phyloP scores from a whole-genome alignment of 306 rosid genomes.

The Quercus engelmannii region DNA sequence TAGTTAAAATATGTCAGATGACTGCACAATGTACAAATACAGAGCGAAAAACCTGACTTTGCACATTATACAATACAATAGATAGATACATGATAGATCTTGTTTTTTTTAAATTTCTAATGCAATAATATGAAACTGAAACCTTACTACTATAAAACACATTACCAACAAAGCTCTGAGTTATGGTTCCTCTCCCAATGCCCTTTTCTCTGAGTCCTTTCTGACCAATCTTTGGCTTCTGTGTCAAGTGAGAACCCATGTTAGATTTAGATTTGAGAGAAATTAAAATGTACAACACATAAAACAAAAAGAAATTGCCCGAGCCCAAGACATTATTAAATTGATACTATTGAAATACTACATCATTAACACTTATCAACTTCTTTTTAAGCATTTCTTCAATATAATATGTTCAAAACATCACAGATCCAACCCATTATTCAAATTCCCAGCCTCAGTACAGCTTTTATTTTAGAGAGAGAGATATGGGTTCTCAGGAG shows the following conservation, averaged over 20 bases:
- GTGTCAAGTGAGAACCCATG: conserved; percentile 21
- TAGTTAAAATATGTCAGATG: conserved; percentile 34
- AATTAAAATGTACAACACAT: conserved; percentile 27
- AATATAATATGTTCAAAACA: conserved; percentile 37
- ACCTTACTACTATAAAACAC: not conserved
- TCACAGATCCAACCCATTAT: conserved; percentile 49
- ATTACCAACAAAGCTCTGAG: conserved; percentile 6
- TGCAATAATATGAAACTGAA: conserved; percentile 3
- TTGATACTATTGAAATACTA: conserved; percentile 13
- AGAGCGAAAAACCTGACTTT: not conserved
- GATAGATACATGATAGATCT: too few relatives aligned
- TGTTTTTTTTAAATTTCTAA: not conserved
- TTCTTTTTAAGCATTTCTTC: conserved; percentile 17
- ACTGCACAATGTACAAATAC: not conserved
- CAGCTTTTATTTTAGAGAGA: conserved; percentile 16
- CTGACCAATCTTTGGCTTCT: conserved; percentile 32
- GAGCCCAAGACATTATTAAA: conserved; percentile 13
- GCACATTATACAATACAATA: not conserved
- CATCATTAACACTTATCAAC: conserved; percentile 19
- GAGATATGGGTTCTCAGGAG: conserved; percentile 14
- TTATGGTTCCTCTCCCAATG: conserved; percentile 16
- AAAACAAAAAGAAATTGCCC: conserved; percentile 50
- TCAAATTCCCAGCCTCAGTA: conserved; percentile 40
- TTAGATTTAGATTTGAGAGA: conserved; percentile 7
- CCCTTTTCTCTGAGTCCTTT: conserved; percentile 7